Evolutionary conservation across 257 asterid genomes (phyloP).

Genomic region (Capsicum baccatum): DNA sequence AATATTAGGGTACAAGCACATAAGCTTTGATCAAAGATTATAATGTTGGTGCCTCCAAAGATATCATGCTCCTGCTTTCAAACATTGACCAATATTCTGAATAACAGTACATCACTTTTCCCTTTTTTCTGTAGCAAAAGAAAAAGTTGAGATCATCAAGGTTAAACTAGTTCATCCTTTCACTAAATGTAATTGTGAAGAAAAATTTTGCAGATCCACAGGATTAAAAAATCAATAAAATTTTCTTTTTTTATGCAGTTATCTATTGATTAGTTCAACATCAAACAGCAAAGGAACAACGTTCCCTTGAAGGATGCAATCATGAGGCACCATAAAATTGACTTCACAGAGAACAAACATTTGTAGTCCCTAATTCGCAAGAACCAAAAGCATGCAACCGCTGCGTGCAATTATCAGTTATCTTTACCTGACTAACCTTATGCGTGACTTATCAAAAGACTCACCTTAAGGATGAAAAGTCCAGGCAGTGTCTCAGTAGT

Average conservation of each 20-base stretch:
- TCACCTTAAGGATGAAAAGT: conserved; percentile 66
- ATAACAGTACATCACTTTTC: background rate
- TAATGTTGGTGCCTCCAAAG: conserved; percentile 9
- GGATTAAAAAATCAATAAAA: conserved; percentile 9
- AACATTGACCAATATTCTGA: background rate
- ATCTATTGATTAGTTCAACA: conserved; percentile 18
- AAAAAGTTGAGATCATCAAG: conserved; percentile 15
- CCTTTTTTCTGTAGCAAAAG: background rate
- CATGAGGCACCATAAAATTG: conserved; percentile 1
- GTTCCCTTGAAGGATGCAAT: background rate
- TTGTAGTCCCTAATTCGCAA: background rate
- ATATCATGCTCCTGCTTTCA: background rate
- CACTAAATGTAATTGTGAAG: background rate
- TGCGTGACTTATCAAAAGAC: conserved; percentile 14
- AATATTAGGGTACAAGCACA: background rate
- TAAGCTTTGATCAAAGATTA: background rate
- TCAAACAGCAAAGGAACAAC: background rate
- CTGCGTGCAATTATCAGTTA: background rate
- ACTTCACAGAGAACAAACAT: conserved; percentile 9
- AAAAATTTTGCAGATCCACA: background rate
- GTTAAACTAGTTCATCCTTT: conserved; percentile 15
- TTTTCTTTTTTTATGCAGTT: background rate
- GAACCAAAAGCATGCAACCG: background rate
- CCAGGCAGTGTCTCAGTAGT: conserved; percentile 57
- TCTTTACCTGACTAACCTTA: conserved; percentile 1